Evolutionary conservation across 2,329 filamentous ascomycete species (phyloP), one percentile per base, ranked within the genome.

Genomic region (Arthrinium phaeospermum): DNA sequence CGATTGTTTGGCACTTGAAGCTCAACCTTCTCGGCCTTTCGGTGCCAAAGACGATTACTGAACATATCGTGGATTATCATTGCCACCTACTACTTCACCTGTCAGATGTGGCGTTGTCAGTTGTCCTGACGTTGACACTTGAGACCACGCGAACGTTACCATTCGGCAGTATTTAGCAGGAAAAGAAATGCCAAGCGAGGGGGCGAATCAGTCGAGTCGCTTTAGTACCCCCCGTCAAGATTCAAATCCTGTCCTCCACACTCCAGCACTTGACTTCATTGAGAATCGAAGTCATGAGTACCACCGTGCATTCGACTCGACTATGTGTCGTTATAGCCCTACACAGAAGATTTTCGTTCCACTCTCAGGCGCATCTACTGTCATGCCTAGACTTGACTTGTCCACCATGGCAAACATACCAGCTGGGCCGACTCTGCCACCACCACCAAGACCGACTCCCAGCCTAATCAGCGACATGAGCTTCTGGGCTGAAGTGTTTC

Each of bases 401-500:
- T 57, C 14, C 10, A 57, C 0, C 4, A 16, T 57, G 24, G 10
- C 51, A 30, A 10, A 8, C 16, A 14, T 30, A 13, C 51, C 27
- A 12, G 12, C 24, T 12, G 24, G 51, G 6, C 51, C 51, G 13
- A 24, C 5, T 5, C 6, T 19, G 14, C 71, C 71, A 13, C 69
- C n/a, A 19, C 71, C 71, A 6, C 69, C n/a, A n/a, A n/a, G 69
- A 22, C 37, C 71, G 10, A 53, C 30, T 12, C 71, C 69, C 14
- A 37, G 69, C n/a, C 68, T 57, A 8, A 68, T 71, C n/a, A 61
- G 34, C 22, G 34, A 68, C 46, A 72, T 72, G 71, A 61, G 47
- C 5, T 72, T 72, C n/a, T 72, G 71, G 71, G 6, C 57, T 22
- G 57, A 71, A 27, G 69, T 71, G 27, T 71, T 72, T 61, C 71